Evolutionary conservation across 305 asterid species (phyloP), one percentile per base, ranked within the genome.

Genomic region (Plantago coronopus): DNA sequence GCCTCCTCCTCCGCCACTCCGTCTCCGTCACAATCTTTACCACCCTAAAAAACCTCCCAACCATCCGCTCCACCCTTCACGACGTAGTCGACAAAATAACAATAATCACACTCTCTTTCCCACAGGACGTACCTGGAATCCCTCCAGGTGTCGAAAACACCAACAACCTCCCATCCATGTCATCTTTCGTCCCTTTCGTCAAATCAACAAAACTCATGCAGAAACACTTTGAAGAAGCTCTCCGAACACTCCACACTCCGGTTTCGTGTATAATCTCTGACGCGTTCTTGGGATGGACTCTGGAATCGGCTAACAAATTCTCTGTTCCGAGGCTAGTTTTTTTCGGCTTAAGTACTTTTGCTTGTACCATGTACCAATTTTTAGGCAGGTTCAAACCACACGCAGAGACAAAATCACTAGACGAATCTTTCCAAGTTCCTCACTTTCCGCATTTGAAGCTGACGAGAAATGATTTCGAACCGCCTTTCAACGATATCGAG

Each of bases 101-200:
- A 11, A 18, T 88, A 0, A 17, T 80, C 46, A 87, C 77, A 17
- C 75, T 89, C 69, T 81, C 87, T 0, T 86, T 85, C 68, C 91
- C 94, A 0, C 70, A 74, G 13, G 57, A 64, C 63, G 62, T 73
- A 15, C 63, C 66, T 0, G 87, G 76, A 17, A 63, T 88, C 50
- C 90, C 96, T 7, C 75, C 72, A 0, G 86, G 85, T 0, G 76
- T 86, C 0, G 90, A 88, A 61, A 85, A 69, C 79, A 84, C 94
- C 0, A 77, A 89, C 20, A 53, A 74, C 5, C 65, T 86, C 17
- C 82, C 86, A 11, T 83, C 84, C 27, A 69, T 71, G 64, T 62
- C 76, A 0, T 57, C 25, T 31, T 77, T 85, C 45, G 0, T 48
- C 25, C 69, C 63, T 7, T 86, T 88, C 14, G 80, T 63, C 0